Evolutionary conservation across 2,329 filamentous ascomycete genomes (phyloP).

Genomic region (Hypomyces perniciosus): DNA sequence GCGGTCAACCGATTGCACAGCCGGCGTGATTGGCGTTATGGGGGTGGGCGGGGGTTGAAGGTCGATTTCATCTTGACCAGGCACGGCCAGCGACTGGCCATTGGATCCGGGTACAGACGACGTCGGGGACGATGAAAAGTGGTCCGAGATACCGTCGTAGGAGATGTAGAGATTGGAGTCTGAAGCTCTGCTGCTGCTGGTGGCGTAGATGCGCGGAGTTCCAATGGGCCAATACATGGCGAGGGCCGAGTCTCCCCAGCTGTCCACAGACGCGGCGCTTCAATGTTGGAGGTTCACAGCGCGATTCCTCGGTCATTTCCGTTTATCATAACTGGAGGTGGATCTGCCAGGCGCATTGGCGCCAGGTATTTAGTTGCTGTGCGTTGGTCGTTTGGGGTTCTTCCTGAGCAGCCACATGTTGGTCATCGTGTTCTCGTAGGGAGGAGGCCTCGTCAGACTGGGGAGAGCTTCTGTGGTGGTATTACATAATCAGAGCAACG

Average conservation of each 20-base stretch:
- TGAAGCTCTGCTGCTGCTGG: constrained; percentile 57
- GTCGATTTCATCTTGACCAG: constrained; percentile 29
- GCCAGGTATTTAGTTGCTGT: constrained; percentile 3
- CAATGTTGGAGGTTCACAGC: constrained; percentile 5
- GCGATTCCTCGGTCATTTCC: constrained; percentile 10
- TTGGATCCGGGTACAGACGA: constrained; percentile 12
- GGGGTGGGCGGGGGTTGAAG: constrained; percentile 39
- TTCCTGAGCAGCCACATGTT: not conserved
- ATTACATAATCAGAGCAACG: constrained; percentile 4
- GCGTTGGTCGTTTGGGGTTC: not conserved
- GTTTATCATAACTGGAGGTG: not conserved
- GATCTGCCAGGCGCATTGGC: constrained; percentile 4
- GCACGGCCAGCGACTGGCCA: constrained; percentile 20
- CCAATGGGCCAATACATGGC: constrained; percentile 90
- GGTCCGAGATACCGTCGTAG: constrained; percentile 52
- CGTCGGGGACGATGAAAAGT: constrained; percentile 23
- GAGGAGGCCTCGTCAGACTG: constrained; percentile 2
- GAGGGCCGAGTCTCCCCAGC: constrained; percentile 23
- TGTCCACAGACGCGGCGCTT: constrained; percentile 15
- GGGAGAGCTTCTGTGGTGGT: not conserved
- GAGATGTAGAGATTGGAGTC: constrained; percentile 46
- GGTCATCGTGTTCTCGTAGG: not conserved
- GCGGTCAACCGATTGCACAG: constrained; percentile 53
- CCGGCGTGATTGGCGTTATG: constrained; percentile 50
- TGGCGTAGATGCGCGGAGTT: constrained; percentile 76